These are phyloP conservation scores for Coniosporium apollinis DNA, from an alignment of 495 filamentous ascomycete genomes.

Conservation along the genomic window DNA sequence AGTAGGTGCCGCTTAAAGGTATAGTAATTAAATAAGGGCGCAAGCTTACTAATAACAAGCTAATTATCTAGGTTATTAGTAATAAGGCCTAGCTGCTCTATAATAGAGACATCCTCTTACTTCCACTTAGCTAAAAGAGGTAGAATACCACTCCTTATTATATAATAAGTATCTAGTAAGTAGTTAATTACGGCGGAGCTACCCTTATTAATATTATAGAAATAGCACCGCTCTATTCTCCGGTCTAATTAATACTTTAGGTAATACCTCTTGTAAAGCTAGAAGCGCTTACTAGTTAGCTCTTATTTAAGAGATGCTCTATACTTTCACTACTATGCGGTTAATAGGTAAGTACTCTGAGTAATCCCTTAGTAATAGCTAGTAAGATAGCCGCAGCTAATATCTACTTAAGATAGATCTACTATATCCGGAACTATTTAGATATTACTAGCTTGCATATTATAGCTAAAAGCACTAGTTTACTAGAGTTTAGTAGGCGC, in stretches of 20 bases:
- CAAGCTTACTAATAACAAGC: too few relatives aligned
- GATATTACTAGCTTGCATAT: background rate
- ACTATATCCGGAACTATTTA: background rate
- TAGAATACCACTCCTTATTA: too few relatives aligned
- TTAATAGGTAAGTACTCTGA: background rate
- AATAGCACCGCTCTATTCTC: background rate
- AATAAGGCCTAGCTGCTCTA: too few relatives aligned
- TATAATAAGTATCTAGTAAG: too few relatives aligned
- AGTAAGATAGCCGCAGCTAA: background rate
- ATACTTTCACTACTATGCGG: background rate
- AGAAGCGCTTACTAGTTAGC: background rate
- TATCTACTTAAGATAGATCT: background rate
- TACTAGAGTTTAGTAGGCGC: background rate
- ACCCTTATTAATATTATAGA: background rate
- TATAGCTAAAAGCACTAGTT: background rate
- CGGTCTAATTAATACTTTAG: background rate
- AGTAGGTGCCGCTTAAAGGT: too few relatives aligned
- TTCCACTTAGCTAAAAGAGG: too few relatives aligned
- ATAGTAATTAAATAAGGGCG: too few relatives aligned
- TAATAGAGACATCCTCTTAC: too few relatives aligned
- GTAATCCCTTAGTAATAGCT: background rate
- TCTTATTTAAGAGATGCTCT: background rate
- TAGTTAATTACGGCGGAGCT: too few relatives aligned
- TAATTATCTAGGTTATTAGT: too few relatives aligned
- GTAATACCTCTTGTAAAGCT: background rate